phyloP scores from a whole-genome alignment of 805 yeast species.

The Scheffersomyces lignosus region DNA sequence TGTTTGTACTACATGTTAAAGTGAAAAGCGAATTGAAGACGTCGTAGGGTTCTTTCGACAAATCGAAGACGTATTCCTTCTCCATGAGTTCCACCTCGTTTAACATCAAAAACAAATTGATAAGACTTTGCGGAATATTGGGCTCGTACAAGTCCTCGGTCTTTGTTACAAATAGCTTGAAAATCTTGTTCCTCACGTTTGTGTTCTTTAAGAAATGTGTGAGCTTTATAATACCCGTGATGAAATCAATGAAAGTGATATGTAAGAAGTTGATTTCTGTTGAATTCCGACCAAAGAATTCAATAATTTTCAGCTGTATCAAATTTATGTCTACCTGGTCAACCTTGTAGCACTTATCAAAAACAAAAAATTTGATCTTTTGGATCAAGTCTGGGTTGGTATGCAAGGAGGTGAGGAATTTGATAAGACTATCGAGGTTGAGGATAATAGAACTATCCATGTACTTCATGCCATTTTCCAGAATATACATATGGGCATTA shows the following conservation, averaged over 20 bases:
- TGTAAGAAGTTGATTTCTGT: constrained; percentile 28
- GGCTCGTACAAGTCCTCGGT: constrained; percentile 25
- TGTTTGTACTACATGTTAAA: constrained; percentile 32
- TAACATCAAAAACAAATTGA: constrained; percentile 33
- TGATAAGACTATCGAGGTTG: constrained; percentile 13
- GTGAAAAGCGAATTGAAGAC: constrained; percentile 24
- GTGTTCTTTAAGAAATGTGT: constrained; percentile 21
- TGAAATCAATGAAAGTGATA: constrained; percentile 30
- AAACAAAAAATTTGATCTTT: constrained; percentile 28
- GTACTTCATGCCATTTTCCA: constrained; percentile 26
- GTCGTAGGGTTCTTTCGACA: constrained; percentile 17
- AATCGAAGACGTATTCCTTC: constrained; percentile 15
- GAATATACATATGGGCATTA: constrained; percentile 15
- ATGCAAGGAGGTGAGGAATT: constrained; percentile 19
- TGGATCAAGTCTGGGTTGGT: constrained; percentile 19
- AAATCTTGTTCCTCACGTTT: constrained; percentile 26
- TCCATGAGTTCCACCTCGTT: constrained; percentile 28
- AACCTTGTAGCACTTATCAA: constrained; percentile 30
- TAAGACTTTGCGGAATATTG: constrained; percentile 22
- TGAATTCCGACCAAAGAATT: constrained; percentile 25
- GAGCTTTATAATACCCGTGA: constrained; percentile 22
- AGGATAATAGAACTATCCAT: constrained; percentile 32
- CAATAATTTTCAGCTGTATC: constrained; percentile 24
- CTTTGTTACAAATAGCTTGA: constrained; percentile 30
- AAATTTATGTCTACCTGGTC: constrained; percentile 8